Percentiles rank a stretch among this genome's conserved stretches.
Evolutionary conservation across 352 stramenopile species (phyloP).

Genomic region (Phytophthora pini): DNA sequence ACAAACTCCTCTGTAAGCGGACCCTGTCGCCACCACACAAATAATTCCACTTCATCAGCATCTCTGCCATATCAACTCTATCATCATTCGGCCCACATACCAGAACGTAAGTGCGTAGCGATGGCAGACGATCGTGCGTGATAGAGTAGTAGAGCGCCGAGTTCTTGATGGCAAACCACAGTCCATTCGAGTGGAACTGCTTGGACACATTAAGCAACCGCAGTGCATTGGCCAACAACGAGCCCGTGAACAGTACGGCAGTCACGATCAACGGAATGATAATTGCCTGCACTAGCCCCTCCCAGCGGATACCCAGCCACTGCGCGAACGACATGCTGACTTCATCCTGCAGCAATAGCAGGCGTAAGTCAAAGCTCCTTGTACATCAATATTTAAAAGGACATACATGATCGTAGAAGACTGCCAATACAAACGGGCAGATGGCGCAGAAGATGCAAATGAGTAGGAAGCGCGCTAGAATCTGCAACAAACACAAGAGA

Average conservation of each 20-base stretch:
- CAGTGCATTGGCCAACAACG: conserved; percentile 74
- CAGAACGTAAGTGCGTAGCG: conserved; percentile 84
- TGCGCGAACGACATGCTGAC: conserved; percentile 80
- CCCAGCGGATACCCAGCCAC: conserved; percentile 82
- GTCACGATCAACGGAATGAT: conserved; percentile 74
- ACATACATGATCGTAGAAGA: conserved; percentile 86
- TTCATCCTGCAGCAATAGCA: conserved; percentile 58
- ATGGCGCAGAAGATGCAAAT: conserved; percentile 89
- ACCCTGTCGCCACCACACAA: conserved; percentile 52
- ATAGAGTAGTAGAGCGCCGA: conserved; percentile 83
- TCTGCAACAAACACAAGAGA: conserved; percentile 45
- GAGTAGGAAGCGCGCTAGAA: conserved; percentile 87
- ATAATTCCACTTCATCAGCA: conserved; percentile 6
- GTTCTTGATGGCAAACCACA: conserved; percentile 87
- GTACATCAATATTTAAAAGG: not conserved
- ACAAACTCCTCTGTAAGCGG: conserved; percentile 95
- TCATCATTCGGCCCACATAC: conserved; percentile 39
- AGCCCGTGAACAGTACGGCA: conserved; percentile 79
- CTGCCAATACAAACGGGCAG: conserved; percentile 80
- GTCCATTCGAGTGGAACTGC: conserved; percentile 73
- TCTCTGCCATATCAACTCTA: not conserved
- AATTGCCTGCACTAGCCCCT: conserved; percentile 63
- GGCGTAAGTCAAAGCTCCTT: not conserved
- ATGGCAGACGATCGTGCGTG: conserved; percentile 73
- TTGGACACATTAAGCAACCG: conserved; percentile 80